Evolutionary conservation across 106 monocot genomes (phyloP).

Genomic region (Dendrobium huoshanense): DNA sequence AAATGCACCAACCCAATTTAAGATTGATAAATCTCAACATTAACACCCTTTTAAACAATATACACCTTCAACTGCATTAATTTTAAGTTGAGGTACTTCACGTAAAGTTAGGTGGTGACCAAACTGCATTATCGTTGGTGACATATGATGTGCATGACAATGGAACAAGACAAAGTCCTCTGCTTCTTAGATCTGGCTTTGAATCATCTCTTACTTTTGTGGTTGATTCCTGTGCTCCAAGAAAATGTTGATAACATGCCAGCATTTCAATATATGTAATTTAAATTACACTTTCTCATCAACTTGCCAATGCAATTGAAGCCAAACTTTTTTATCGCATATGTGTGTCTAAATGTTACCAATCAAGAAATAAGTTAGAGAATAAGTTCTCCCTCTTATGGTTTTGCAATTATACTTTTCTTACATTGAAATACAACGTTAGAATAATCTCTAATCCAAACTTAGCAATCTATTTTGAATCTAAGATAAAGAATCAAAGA

Average conservation of each 20-base stretch:
- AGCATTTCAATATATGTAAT: too few relatives aligned
- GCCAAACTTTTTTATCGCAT: too few relatives aligned
- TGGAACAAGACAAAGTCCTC: slow-evolving; percentile 89
- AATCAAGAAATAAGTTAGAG: too few relatives aligned
- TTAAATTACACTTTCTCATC: too few relatives aligned
- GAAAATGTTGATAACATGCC: background rate
- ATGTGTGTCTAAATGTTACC: too few relatives aligned
- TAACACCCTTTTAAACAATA: background rate
- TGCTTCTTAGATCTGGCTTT: slow-evolving; percentile 54
- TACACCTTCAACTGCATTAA: background rate
- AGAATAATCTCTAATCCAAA: too few relatives aligned
- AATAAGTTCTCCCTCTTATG: too few relatives aligned
- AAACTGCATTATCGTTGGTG: slow-evolving; percentile 57
- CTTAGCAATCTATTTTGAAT: too few relatives aligned
- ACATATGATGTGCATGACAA: slow-evolving; percentile 80
- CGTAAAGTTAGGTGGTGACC: slow-evolving; percentile 43
- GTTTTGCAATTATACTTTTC: too few relatives aligned
- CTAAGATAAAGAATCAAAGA: too few relatives aligned
- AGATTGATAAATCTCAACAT: background rate
- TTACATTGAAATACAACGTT: too few relatives aligned
- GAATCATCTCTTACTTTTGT: slow-evolving; percentile 32
- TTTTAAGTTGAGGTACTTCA: slow-evolving; percentile 18
- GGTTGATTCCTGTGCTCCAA: slow-evolving; percentile 11
- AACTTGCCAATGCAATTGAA: too few relatives aligned
- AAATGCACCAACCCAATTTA: background rate